Evolutionary conservation across 331 rosid species (phyloP), one percentile per base, ranked within the genome.

Genomic region (Arachis monticola): DNA sequence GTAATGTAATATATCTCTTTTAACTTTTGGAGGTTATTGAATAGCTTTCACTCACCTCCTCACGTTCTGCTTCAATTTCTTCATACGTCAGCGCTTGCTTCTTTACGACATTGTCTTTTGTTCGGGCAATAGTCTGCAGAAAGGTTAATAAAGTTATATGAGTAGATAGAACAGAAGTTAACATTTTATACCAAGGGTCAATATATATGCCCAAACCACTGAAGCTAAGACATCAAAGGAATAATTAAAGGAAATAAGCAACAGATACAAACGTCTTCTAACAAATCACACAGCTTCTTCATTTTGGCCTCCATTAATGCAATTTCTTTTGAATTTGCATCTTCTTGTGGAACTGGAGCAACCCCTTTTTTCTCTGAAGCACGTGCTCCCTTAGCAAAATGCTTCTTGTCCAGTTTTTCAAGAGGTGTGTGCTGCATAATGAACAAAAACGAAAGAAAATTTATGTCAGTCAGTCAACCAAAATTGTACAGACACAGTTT

Each of bases 51-150:
- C 90, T 87, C 83, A 91, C 98, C 87, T 93, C 98, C 84, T 88
- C 93, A 55, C 91, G 97, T 70, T 93, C 98, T 80, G 94, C 98
- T 79, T 84, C 97, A 85, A 93, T 91, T 87, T 93, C 98, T 79
- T 87, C 98, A 22, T 93, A 93, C 0, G 97, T 93, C 80, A 93
- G 79, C 61, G 98, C 94, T 77, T 93, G 98, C 85, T 91, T 93
- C 93, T 93, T 93, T 64, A 91, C 88, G 68, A 93, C 64, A 72
- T 93, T 93, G 83, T 93, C 98, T 77, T 86, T 93, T 56, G 98
- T 93, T 77, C 88, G 85, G 7, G 65, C 84, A 79, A 93, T 90
- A 35, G 93, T 84, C 98, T 93, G 85, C 63, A 64, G 76, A 67
- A 72, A 67, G 72, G 68, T 30, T 68, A 59, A 40, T 85, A 72